Percentiles rank a stretch among this genome's conserved stretches.
Evolutionary conservation across 2,329 filamentous ascomycete species (phyloP).

Genomic region (Penicillium sclerotiorum): DNA sequence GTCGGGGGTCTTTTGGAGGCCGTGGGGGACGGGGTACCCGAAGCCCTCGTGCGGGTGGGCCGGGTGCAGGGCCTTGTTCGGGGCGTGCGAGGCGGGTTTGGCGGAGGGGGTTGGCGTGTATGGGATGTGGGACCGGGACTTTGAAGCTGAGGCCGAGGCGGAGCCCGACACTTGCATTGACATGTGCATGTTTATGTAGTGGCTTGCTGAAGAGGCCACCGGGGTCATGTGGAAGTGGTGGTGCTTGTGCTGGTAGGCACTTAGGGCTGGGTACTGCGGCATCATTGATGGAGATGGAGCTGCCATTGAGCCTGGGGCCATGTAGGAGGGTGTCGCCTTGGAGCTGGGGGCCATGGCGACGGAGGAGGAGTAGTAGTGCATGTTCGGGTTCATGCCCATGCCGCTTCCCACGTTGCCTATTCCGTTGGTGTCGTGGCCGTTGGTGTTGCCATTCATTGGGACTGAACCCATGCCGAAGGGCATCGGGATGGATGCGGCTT

Average conservation of each 20-base stretch:
- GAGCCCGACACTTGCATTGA: neutral
- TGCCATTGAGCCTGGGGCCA: neutral
- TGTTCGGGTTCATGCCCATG: neutral
- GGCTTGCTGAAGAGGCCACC: neutral
- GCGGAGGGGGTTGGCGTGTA: neutral
- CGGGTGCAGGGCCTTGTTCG: neutral
- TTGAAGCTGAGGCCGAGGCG: neutral
- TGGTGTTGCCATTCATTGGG: neutral
- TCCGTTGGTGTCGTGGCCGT: neutral
- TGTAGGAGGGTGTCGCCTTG: neutral
- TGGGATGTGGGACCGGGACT: neutral
- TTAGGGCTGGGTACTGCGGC: neutral
- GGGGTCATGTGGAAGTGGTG: conserved; percentile 3
- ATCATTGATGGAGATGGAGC: neutral
- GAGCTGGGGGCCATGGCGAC: neutral
- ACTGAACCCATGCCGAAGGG: neutral
- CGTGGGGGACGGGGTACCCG: neutral
- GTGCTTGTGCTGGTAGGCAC: conserved; percentile 1
- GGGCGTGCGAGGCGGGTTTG: neutral
- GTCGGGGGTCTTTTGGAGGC: neutral
- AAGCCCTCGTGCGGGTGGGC: conserved; percentile 4
- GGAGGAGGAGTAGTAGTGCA: neutral
- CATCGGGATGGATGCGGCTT: conserved; percentile 7
- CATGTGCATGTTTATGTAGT: conserved; percentile 1
- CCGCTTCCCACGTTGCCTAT: neutral